Conservation (phyloP, 306 rosid species). For the Betula pendula region DNA sequence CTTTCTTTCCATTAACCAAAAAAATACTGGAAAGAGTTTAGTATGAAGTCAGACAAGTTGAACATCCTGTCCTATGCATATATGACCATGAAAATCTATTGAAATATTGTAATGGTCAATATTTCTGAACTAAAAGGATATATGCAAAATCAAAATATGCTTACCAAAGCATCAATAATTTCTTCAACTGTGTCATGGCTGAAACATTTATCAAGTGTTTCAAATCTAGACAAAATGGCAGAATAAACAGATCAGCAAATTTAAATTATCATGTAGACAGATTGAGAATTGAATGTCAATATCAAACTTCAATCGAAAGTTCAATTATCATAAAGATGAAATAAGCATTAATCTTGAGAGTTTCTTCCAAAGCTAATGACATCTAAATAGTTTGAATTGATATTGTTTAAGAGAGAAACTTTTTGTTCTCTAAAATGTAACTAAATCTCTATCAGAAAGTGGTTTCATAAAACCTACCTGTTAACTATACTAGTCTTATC, state of each 20-base stretch:
- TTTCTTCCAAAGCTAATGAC: not conserved
- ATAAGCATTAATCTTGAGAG: not conserved
- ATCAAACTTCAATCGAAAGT: not conserved
- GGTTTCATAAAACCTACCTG: conserved; percentile 48
- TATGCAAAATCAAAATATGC: conserved; percentile 15
- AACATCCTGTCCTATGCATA: not conserved
- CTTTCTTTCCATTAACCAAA: not conserved
- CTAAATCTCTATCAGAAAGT: not conserved
- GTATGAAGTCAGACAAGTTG: not conserved
- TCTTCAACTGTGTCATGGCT: conserved; percentile 82
- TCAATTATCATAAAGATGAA: not conserved
- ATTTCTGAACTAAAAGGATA: conserved; percentile 17
- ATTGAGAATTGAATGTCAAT: not conserved
- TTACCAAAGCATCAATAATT: conserved; percentile 78
- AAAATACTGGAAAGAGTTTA: not conserved
- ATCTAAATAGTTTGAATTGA: not conserved
- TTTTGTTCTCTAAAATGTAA: not conserved
- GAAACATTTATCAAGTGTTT: conserved; percentile 76
- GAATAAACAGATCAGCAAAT: conserved; percentile 3
- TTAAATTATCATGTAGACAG: not conserved
- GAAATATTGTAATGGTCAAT: not conserved
- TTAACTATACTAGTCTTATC: conserved; percentile 52
- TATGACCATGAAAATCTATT: not conserved
- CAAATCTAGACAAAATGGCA: conserved; percentile 55
- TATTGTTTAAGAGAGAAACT: not conserved